Conservation (phyloP, 768 basidiomycete species). For the Boletus tomentosulus region DNA sequence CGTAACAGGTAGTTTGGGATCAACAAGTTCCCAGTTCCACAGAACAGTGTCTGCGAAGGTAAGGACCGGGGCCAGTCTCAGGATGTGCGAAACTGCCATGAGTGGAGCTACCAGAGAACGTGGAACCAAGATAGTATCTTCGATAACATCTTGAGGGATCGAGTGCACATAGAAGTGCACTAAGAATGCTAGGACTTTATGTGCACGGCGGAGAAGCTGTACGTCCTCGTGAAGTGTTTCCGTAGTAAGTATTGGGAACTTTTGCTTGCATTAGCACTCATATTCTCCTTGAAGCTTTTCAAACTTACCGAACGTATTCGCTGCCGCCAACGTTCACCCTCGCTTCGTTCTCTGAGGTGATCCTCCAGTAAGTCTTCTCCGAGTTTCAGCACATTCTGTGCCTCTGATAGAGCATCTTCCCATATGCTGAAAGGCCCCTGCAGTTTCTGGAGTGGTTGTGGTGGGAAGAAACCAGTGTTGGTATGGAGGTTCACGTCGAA, state of each 20-base stretch:
- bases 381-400: slow-evolving; percentile 49
- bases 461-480: slow-evolving; percentile 83
- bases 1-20: slow-evolving; percentile 56
- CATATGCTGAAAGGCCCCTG: slow-evolving; percentile 54
- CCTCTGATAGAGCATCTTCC: slow-evolving; percentile 63
- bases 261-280: slow-evolving; percentile 13
- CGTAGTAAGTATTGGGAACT: slow-evolving; percentile 74
- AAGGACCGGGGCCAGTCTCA: slow-evolving; percentile 89
- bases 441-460: slow-evolving; percentile 54
- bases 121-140: slow-evolving; percentile 57
- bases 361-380: slow-evolving; percentile 53
- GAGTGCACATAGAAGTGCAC: slow-evolving; percentile 90
- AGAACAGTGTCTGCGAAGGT: slow-evolving; percentile 96
- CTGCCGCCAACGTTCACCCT: slow-evolving; percentile 67
- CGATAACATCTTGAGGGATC: slow-evolving; percentile 41
- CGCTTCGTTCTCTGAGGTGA: slow-evolving; percentile 43
- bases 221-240: slow-evolving; percentile 48
- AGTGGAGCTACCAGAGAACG: slow-evolving; percentile 74
- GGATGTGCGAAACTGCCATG: slow-evolving; percentile 63
- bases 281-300: slow-evolving; percentile 2
- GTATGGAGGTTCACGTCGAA: slow-evolving; percentile 47
- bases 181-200: slow-evolving; percentile 86
- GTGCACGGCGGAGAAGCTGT: slow-evolving; percentile 74
- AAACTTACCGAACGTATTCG: slow-evolving; percentile 58
- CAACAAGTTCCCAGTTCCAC: slow-evolving; percentile 77